phyloP scores from a whole-genome alignment of 2,329 filamentous ascomycete species.

The Alternaria brassicicola region DNA sequence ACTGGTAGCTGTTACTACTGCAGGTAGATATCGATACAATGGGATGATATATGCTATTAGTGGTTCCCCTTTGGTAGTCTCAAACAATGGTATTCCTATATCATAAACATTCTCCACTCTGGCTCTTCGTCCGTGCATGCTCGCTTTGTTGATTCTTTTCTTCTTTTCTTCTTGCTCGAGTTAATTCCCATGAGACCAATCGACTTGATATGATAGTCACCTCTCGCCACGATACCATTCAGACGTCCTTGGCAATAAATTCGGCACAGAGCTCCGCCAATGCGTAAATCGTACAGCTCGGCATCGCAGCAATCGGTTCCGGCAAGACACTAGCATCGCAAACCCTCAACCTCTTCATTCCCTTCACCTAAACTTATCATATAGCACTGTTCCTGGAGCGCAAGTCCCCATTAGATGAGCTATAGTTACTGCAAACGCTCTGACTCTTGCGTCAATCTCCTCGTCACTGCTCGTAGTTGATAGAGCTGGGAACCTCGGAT shows the following conservation, averaged over 20 bases:
- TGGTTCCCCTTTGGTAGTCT: not conserved
- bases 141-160: not conserved
- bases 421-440: constrained; percentile 9
- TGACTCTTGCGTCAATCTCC: constrained; percentile 33
- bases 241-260: constrained; percentile 15
- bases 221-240: not conserved
- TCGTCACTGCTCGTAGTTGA: constrained; percentile 25
- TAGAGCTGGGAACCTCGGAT: constrained; percentile 8
- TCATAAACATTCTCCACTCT: not conserved
- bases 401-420: constrained; percentile 25
- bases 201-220: not conserved
- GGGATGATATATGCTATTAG: not conserved
- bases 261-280: constrained; percentile 32
- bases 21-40: not conserved
- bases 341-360: constrained; percentile 14
- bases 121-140: too few relatives aligned
- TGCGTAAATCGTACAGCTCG: constrained; percentile 27
- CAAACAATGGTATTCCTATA: not conserved
- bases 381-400: constrained; percentile 27
- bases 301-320: constrained; percentile 30
- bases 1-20: not conserved
- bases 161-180: not conserved
- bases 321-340: constrained; percentile 29
- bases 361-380: constrained; percentile 23
- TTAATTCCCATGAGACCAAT: not conserved